Percentiles rank a stretch among this genome's conserved stretches.
Conservation (phyloP, 73 alveolate genomes). For the Halteria grandinella region DNA sequence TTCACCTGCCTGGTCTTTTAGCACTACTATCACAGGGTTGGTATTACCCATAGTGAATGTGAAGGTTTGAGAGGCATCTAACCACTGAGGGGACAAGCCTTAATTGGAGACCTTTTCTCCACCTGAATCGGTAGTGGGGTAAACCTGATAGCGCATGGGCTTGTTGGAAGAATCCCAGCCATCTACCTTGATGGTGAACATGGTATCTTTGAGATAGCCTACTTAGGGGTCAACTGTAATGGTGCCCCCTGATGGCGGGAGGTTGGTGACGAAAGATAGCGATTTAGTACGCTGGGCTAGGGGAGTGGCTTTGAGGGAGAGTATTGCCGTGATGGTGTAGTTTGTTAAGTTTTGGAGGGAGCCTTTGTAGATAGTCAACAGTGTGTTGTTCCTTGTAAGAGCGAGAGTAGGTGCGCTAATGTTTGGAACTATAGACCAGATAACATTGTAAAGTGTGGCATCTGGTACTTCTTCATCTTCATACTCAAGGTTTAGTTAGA, state of each 20-base stretch:
- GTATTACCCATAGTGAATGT: conserved; percentile 11
- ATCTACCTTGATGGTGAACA: background rate
- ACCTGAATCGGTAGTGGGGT: background rate
- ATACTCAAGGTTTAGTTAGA: background rate
- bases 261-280: background rate
- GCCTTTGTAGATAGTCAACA: background rate
- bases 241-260: conserved; percentile 23
- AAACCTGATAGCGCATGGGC: conserved; percentile 13
- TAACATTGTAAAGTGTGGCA: background rate
- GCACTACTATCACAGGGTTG: too few species aligned
- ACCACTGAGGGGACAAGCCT: conserved; percentile 8
- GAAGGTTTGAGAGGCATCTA: background rate
- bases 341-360: background rate
- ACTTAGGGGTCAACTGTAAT: background rate
- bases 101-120: background rate
- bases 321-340: conserved; percentile 9
- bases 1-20: too few species aligned
- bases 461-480: background rate
- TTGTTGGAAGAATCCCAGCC: conserved; percentile 21
- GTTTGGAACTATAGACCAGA: conserved; percentile 34
- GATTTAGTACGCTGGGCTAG: background rate
- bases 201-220: conserved; percentile 16
- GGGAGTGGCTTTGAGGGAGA: background rate
- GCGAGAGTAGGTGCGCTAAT: background rate
- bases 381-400: background rate